Percentiles rank a stretch among this genome's conserved stretches.
Conservation (phyloP, 345 rosid species). For the Lagerstroemia speciosa region DNA sequence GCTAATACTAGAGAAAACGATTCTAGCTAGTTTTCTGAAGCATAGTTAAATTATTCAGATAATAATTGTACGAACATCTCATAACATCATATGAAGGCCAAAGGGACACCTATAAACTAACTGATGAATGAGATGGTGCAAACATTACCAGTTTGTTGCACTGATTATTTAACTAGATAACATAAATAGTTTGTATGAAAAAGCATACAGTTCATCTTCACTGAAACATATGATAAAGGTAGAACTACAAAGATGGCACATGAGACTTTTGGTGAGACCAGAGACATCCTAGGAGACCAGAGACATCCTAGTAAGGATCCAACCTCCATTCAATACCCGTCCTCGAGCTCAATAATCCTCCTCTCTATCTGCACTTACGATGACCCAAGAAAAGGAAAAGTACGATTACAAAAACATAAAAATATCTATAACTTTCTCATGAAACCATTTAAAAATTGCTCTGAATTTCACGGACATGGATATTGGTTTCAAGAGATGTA, state of each 20-base stretch:
- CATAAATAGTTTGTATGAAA: neutral
- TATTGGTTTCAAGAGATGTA: neutral
- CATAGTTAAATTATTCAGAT: neutral
- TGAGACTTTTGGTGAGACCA: neutral
- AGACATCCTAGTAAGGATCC: neutral
- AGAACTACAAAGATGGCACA: neutral
- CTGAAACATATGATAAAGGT: neutral
- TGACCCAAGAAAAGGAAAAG: neutral
- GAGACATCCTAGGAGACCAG: constrained; percentile 3
- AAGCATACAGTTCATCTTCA: neutral
- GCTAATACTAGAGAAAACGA: too few species aligned
- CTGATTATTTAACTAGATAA: neutral
- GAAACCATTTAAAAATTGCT: neutral
- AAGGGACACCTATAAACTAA: neutral
- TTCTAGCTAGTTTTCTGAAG: too few species aligned
- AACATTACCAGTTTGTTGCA: neutral
- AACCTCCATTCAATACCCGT: neutral
- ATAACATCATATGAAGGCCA: too few species aligned
- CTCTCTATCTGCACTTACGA: constrained; percentile 22
- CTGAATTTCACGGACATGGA: neutral
- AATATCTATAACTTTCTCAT: constrained; percentile 1
- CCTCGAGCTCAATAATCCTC: constrained; percentile 19
- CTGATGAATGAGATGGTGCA: neutral
- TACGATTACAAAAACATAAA: neutral
- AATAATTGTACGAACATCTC: neutral